Evolutionary conservation across 176 grass and related monocot genomes (phyloP), one percentile per base, ranked within the genome.

Genomic region (Miscanthus lutarioriparius): DNA sequence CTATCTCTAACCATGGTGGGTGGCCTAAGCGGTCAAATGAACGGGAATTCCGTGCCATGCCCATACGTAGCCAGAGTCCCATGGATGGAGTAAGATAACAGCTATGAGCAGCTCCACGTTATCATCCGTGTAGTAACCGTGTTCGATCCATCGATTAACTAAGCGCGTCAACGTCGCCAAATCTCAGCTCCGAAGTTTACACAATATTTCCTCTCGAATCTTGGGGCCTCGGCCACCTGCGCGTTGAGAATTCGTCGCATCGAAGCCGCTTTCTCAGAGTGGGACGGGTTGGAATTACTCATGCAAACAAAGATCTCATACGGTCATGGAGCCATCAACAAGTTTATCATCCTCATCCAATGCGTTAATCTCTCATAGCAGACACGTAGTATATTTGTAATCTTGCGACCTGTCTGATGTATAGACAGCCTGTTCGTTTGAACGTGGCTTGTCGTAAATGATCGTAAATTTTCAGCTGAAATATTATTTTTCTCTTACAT

Each of bases 131-230:
- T 41, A 4, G 33, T 9, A 54, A 54, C 51, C 53, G 8, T 10
- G 53, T 58, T n/a, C 20, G 8, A 9, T 58, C 20, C 53, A 22
- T 54, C 2, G 51, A 7, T 30, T 65, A 49, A 49, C 2, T 49
- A 43, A 3, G 41, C 6, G 43, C 64, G 79, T 82, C 79, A 7
- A 45, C 71, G 38, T 82, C 79, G 10, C 15, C 10, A 63, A 44
- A 77, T 71, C 80, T 71, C 71, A 78, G 67, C 7, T 10, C 80
- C 13, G 11, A 83, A 88, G 80, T 0, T 67, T 67, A 23, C 35
- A 30, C 37, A 22, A 26, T 28, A 26, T 25, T 64, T 13, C 11
- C 62, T 27, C 4, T 16, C 19, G 65, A 35, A 8, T 27, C 48
- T 13, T 2, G 28, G 32, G 11, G 10, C 16, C 23, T 35, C 66